Base-by-base conservation (phyloP, 208 protist species). In the Naegleria fowleri region DNA sequence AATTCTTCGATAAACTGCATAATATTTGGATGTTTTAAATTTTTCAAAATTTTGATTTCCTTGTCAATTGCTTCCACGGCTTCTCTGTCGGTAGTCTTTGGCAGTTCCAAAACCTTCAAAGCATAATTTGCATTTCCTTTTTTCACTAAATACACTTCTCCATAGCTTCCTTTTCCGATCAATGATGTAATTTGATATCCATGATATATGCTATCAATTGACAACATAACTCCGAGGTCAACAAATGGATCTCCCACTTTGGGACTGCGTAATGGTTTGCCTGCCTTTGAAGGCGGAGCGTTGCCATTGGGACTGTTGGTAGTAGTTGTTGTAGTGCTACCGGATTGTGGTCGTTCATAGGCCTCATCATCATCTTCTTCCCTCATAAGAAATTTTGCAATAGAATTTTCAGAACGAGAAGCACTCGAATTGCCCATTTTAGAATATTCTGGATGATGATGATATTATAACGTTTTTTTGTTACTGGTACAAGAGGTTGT, bases 1-100 rank as follows among this genome's bases (percentile, higher is more conserved):
- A 79, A 79, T 79, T 79, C 67, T 33, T 79, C 67, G 9, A 79
- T 36, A 33, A 79, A 79, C 7, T 36, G 67, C 67, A 79, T 79
- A 79, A 79, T 79, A 79, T 79, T 79, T 36, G 67, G 67, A 79
- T 79, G 67, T 36, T 29, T 79, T 33, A 79, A 79, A 33, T 79
- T 79, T 36, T 79, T 79, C 13, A 79, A 33, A 13, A 79, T 79
- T 33, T 79, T 79, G 9, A 79, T 36, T 79, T 79, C 67, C n/a
- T n/a, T 79, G 9, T 79, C 67, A 5, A 79, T 79, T 36, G 16
- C 29, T 79, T 79, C 67, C 1, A 33, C 29, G 1, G 67, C 29
- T 79, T 79, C 67, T 79, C 29, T 79, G 36, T 79, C 67, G 5
- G 67, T 79, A 36, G 67, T 79, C n/a, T 79, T 79, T 79, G 67